Evolutionary conservation across 2,329 filamentous ascomycete species (phyloP).

Genomic region (Alternaria arborescens): DNA sequence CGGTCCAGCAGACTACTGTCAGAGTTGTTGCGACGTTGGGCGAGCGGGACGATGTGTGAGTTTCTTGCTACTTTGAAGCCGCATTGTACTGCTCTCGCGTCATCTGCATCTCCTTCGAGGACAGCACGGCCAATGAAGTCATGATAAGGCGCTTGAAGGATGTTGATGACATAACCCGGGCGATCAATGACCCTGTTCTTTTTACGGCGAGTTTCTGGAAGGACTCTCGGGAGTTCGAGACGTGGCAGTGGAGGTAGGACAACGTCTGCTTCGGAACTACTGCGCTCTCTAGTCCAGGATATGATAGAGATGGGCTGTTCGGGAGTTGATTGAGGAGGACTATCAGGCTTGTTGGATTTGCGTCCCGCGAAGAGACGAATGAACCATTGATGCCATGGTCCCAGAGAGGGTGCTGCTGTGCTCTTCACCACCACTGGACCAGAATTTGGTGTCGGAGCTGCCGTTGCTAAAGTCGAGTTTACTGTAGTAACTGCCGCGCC

Average conservation of each 20-base stretch:
- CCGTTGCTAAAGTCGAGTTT: neutral
- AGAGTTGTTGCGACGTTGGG: constrained; percentile 4
- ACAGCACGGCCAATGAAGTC: constrained; percentile 11
- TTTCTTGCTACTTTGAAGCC: constrained; percentile 17
- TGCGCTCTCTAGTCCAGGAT: neutral
- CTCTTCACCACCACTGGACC: neutral
- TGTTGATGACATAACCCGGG: neutral
- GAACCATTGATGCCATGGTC: constrained; percentile 11
- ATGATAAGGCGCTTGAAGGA: constrained; percentile 7
- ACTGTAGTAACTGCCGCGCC: neutral
- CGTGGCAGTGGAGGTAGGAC: neutral
- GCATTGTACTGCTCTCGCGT: constrained; percentile 10
- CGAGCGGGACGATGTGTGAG: neutral
- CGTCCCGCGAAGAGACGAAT: constrained; percentile 24
- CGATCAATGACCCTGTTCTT: neutral
- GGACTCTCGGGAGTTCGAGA: constrained; percentile 9
- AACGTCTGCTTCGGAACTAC: neutral
- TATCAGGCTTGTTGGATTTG: neutral
- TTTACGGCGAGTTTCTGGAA: neutral
- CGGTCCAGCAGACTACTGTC: constrained; percentile 17
- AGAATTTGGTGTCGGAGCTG: neutral
- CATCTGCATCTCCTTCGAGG: constrained; percentile 12
- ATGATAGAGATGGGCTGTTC: neutral
- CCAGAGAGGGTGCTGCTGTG: neutral
- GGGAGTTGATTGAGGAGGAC: neutral